Base-by-base conservation (phyloP, 371 early-diverging fungal species). In the Massospora cicadina region DNA sequence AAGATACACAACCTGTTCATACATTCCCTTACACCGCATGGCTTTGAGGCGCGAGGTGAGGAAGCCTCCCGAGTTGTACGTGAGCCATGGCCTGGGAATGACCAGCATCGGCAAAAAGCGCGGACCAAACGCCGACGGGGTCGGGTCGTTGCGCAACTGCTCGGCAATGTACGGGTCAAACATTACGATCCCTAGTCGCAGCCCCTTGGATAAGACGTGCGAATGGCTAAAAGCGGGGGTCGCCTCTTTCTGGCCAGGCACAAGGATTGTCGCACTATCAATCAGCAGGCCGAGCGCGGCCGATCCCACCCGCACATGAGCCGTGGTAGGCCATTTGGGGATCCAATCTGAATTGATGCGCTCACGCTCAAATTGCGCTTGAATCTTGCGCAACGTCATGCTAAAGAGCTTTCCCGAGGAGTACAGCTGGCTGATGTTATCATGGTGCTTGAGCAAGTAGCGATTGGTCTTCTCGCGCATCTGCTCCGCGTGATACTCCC, bases 91-190 rank as follows among this genome's bases (percentile, higher is more conserved):
- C 0, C 83, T 81, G 57, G 98, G 98, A 32, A 83, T 84, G 1
- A 95, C 87, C 55, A 98, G 71, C 98, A 98, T 98, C 25, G 98
- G 98, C 31, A 98, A 75, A 28, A 85, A 71, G 53, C 89, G 83
- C 0, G 95, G 88, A 61, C 82, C 82, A 26, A 88, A 73, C 2
- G 80, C 77, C 30, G 83, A 79, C 17, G 76, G 74, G 26, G 86
- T 71, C 13, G 84, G 79, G 32, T 85, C 84, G 32, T 71, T 71
- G 25, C 82, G 73, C 23, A 95, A 74, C 63, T 89, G 68, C 43
- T 90, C 85, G 0, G 82, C 76, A 53, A 95, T 76, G 2, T 76
- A 75, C 61, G 77, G 79, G 67, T 90, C 83, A 30, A 82, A 76
- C 60, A 74, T 74, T 72, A 96, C 82, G 1, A 92, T 77, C 30